Base-by-base conservation (phyloP, 352 stramenopile species). In the Phytophthora cactorum region DNA sequence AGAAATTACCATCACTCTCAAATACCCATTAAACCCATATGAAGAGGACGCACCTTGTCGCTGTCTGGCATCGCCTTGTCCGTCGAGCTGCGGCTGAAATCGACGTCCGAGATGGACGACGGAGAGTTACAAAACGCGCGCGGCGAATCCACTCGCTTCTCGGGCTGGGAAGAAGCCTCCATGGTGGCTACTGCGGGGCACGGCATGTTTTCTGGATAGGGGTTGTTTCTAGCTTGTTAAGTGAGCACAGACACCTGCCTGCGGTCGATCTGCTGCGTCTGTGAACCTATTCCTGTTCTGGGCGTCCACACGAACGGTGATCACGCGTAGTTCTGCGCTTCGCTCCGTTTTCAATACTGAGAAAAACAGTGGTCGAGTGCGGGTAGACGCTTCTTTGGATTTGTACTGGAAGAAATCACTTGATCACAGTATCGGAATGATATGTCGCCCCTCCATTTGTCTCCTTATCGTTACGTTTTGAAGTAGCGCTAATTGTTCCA, bases 31-130 rank as follows among this genome's bases (percentile, higher is more conserved):
- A 49, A 36, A 63, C 52, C 45, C 55, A 68, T 17, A 47, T 7
- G 5, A 12, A 39, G 10, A 29, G n/a, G 9, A 72, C 75, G 8
- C 38, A 85, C 78, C 78, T 87, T 82, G 59, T 67, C 15, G 47
- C 39, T 72, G 31, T 41, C 44, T 34, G 63, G 64, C 12, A 52
- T 29, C 2, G 10, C 15, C 29, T 59, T 68, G 12, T 60, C 49
- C 9, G 32, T 66, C 28, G 29, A 32, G 22, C 36, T 41, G 39
- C 38, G 54, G 53, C 54, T 75, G 39, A 77, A 71, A 59, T 83
- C 79, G 56, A 91, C 70, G 29, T 91, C 81, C 4, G 76, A 83
- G 49, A 91, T 89, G 22, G 82, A 88, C 25, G 82, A 93, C 5
- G 84, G 84, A 14, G 82, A 91, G 53, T 74, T 68, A 63, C 78